These are phyloP conservation scores for Mycena galericulata DNA, from an alignment of 768 basidiomycete species.

Conservation along the genomic window DNA sequence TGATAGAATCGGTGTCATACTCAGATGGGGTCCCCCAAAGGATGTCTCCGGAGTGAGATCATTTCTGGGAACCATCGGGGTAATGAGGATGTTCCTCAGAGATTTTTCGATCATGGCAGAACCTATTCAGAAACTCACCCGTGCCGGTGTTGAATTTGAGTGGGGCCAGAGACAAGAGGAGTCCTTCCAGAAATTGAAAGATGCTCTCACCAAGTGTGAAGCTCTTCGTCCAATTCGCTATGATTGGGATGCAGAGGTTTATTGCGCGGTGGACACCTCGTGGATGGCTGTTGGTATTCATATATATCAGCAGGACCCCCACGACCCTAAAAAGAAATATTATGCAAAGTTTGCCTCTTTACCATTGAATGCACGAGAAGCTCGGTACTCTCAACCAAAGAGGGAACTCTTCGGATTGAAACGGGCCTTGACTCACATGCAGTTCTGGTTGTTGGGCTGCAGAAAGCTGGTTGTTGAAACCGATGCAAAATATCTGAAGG, in stretches of 20 bases:
- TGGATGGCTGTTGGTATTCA: conserved; percentile 49
- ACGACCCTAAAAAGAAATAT: conserved; percentile 34
- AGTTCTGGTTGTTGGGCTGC: conserved; percentile 37
- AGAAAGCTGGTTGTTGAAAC: conserved; percentile 48
- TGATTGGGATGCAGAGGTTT: conserved; percentile 38
- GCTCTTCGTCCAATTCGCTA: conserved; percentile 50
- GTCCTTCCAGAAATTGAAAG: conserved; percentile 41
- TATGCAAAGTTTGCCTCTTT: conserved; percentile 53
- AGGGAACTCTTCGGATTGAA: conserved; percentile 52
- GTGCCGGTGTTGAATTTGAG: neutral
- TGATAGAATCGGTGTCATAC: conserved; percentile 39
- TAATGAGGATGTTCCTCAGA: conserved; percentile 45
- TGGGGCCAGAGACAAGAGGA: conserved; percentile 20
- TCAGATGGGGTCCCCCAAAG: conserved; percentile 31
- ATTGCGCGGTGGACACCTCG: conserved; percentile 53
- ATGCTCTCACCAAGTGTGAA: conserved; percentile 36
- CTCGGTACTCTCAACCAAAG: conserved; percentile 53
- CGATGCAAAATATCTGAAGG: conserved; percentile 48
- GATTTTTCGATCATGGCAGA: conserved; percentile 40
- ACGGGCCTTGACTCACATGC: conserved; percentile 31
- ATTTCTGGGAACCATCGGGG: conserved; percentile 47
- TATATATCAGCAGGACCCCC: conserved; percentile 47
- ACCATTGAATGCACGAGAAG: conserved; percentile 48
- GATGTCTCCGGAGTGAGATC: conserved; percentile 33
- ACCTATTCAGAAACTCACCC: conserved; percentile 24